Evolutionary conservation across 148 eudicot species (phyloP).

Genomic region (Beta vulgaris): DNA sequence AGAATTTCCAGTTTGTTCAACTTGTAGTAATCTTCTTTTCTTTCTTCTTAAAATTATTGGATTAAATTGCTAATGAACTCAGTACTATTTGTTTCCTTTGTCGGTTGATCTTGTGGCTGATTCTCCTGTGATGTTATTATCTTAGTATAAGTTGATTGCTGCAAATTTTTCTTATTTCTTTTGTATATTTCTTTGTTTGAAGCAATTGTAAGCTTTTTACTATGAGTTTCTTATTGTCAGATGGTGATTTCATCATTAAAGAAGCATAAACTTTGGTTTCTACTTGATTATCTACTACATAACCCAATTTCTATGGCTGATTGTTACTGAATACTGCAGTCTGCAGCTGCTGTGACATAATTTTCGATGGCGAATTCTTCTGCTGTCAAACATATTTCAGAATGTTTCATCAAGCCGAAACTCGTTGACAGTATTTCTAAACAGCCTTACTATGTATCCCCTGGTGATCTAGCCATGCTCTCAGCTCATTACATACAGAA

Average conservation of each 20-base stretch:
- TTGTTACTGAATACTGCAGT: neutral
- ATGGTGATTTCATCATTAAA: no score
- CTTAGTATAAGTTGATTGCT: no score
- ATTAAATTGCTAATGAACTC: neutral
- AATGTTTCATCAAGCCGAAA: slow-evolving; percentile 27
- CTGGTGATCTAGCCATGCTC: slow-evolving; percentile 22
- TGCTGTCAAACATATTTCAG: slow-evolving; percentile 18
- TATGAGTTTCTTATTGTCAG: no score
- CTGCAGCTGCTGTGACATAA: neutral
- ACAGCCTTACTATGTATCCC: slow-evolving; percentile 19
- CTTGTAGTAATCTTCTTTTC: no score
- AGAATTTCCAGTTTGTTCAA: no score
- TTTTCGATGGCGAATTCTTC: slow-evolving; percentile 3
- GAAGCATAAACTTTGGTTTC: no score
- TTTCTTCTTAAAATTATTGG: no score
- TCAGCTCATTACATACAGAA: slow-evolving; percentile 28
- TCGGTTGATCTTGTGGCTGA: neutral
- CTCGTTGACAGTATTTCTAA: neutral
- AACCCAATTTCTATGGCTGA: no score
- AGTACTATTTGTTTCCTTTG: neutral
- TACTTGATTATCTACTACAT: no score
- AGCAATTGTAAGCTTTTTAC: no score
- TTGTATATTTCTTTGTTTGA: neutral
- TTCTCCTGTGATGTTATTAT: no score
- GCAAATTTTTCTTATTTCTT: no score